Evolutionary conservation across 2,329 filamentous ascomycete genomes (phyloP).

Genomic region (Ophiosphaerella herpotricha): DNA sequence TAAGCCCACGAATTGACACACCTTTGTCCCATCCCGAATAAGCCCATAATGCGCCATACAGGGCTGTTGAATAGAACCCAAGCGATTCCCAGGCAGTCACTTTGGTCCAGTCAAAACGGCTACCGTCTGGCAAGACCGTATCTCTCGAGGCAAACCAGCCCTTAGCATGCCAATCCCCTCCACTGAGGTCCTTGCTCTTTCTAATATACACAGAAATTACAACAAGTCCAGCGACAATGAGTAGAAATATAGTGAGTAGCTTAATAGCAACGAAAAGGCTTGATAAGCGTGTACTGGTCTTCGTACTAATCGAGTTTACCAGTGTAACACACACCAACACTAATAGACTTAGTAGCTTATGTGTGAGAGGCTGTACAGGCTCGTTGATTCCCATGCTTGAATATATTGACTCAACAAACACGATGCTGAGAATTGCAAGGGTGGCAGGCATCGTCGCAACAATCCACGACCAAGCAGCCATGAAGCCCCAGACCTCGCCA

Average conservation of each 20-base stretch:
- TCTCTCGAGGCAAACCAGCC: slow-evolving; percentile 40
- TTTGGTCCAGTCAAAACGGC: slow-evolving; percentile 37
- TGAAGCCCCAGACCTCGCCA: slow-evolving; percentile 64
- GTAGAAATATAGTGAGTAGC: slow-evolving; percentile 38
- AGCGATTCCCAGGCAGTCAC: slow-evolving; percentile 62
- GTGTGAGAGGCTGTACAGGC: slow-evolving; percentile 51
- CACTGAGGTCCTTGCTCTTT: slow-evolving; percentile 36
- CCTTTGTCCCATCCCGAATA: slow-evolving; percentile 47
- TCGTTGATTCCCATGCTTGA: slow-evolving; percentile 62
- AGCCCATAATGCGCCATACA: slow-evolving; percentile 51
- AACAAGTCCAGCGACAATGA: slow-evolving; percentile 43
- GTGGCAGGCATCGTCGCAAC: slow-evolving; percentile 69
- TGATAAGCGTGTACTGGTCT: slow-evolving; percentile 46
- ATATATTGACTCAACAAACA: slow-evolving; percentile 57
- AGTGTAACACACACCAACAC: slow-evolving; percentile 47
- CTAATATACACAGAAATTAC: slow-evolving; percentile 36
- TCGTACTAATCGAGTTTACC: slow-evolving; percentile 52
- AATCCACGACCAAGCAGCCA: slow-evolving; percentile 70
- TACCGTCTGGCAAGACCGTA: slow-evolving; percentile 34
- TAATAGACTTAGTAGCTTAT: slow-evolving; percentile 47
- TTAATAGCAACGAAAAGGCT: slow-evolving; percentile 48
- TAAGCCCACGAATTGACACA: slow-evolving; percentile 6
- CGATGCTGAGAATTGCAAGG: slow-evolving; percentile 66
- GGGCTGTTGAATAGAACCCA: slow-evolving; percentile 62
- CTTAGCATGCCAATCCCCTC: slow-evolving; percentile 39